Evolutionary conservation across 1,139 yeast genomes (phyloP).

Genomic region (Diutina scorzettiae): DNA sequence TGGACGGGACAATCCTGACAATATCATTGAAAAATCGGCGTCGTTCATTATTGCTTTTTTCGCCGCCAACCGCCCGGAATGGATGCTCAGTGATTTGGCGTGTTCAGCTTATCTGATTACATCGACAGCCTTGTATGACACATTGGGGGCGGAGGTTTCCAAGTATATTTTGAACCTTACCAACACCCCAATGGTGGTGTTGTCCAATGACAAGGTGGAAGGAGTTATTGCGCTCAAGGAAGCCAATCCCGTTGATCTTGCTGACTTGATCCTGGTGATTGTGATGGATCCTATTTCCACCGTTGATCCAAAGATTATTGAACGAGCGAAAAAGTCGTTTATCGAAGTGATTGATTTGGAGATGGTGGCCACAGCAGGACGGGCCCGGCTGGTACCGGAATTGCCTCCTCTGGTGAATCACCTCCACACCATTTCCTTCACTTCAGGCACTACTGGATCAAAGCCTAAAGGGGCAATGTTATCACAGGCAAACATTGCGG

Average conservation of each 20-base stretch:
- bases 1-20: constrained; percentile 9
- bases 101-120: constrained; percentile 38
- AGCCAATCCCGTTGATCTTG: constrained; percentile 17
- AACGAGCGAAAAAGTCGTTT: constrained; percentile 7
- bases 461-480: constrained; percentile 28
- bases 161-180: constrained; percentile 45
- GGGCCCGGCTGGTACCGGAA: constrained; percentile 12
- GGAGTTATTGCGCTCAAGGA: constrained; percentile 26
- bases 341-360: constrained; percentile 20
- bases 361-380: constrained; percentile 20
- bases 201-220: constrained; percentile 37
- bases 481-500: constrained; percentile 18
- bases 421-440: constrained; percentile 18
- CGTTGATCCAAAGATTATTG: neutral
- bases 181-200: constrained; percentile 41
- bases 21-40: constrained; percentile 2
- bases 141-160: constrained; percentile 50
- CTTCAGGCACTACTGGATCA: constrained; percentile 28
- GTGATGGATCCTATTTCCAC: constrained; percentile 24
- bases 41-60: constrained; percentile 40
- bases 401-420: constrained; percentile 16
- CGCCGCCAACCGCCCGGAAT: constrained; percentile 45
- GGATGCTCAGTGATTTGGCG: constrained; percentile 52
- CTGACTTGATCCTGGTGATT: constrained; percentile 25
- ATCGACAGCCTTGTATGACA: constrained; percentile 53